Evolutionary conservation across 495 filamentous ascomycete species (phyloP).

Genomic region (Jackrogersella multiformis): DNA sequence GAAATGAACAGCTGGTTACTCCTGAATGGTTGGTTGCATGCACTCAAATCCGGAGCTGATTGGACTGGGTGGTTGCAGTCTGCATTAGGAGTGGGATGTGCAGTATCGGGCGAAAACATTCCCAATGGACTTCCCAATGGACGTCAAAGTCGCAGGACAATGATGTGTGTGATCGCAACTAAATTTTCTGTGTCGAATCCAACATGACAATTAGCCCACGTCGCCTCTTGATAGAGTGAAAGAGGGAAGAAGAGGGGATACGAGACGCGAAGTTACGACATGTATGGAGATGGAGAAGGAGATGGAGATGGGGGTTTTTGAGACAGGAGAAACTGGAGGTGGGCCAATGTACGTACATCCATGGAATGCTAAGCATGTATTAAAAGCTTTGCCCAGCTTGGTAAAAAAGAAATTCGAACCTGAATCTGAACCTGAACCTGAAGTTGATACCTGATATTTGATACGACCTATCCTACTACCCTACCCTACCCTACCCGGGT

Average conservation of each 20-base stretch:
- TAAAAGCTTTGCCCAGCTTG: too few relatives aligned
- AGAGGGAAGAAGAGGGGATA: conserved; percentile 7
- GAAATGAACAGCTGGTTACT: conserved; percentile 48
- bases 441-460: conserved; percentile 19
- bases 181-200: conserved; percentile 24
- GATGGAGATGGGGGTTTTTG: too few relatives aligned
- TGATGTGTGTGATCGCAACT: conserved; percentile 43
- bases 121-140: conserved; percentile 47
- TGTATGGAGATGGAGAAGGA: conserved; percentile 14
- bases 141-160: conserved; percentile 40
- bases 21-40: conserved; percentile 49
- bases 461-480: too few relatives aligned
- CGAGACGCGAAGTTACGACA: conserved; percentile 30
- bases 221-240: background rate
- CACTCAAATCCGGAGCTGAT: conserved; percentile 44
- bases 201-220: conserved; percentile 30
- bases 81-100: conserved; percentile 49
- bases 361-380: too few relatives aligned
- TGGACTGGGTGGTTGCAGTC: conserved; percentile 42
- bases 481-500: background rate
- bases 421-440: background rate
- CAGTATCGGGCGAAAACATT: conserved; percentile 48
- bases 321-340: conserved; percentile 25
- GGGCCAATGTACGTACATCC: background rate
- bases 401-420: too few relatives aligned